These are phyloP conservation scores for Zopfia rhizophila DNA, from an alignment of 2,329 filamentous ascomycete species.

Conservation along the genomic window DNA sequence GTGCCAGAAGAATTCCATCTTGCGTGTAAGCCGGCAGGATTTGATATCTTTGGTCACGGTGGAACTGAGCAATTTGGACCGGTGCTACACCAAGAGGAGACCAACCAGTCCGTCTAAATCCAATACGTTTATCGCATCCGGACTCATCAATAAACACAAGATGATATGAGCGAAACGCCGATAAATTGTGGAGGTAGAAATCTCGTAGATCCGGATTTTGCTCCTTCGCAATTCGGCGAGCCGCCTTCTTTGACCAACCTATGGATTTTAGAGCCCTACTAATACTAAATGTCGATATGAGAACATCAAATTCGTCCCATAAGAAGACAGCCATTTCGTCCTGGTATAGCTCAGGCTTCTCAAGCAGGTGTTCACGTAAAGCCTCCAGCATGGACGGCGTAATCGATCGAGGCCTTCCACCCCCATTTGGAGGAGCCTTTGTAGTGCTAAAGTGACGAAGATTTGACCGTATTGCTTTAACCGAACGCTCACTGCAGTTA, in stretches of 20 bases:
- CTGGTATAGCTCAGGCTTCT: slow-evolving; percentile 41
- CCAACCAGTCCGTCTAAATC: slow-evolving; percentile 49
- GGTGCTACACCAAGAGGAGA: no score
- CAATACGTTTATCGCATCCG: slow-evolving; percentile 48
- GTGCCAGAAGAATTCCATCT: slow-evolving; percentile 30
- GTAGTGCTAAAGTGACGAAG: slow-evolving; percentile 13
- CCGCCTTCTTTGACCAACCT: slow-evolving; percentile 45
- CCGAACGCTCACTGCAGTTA: slow-evolving; percentile 30
- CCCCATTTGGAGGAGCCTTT: slow-evolving; percentile 23
- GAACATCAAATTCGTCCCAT: slow-evolving; percentile 35
- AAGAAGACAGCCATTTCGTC: slow-evolving; percentile 42
- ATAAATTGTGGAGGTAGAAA: slow-evolving; percentile 47
- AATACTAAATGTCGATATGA: slow-evolving; percentile 29
- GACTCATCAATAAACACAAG: slow-evolving; percentile 53
- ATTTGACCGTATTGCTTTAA: slow-evolving; percentile 24
- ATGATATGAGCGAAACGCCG: slow-evolving; percentile 44
- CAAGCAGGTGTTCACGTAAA: slow-evolving; percentile 36
- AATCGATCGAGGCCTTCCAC: slow-evolving; percentile 27
- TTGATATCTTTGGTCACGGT: slow-evolving; percentile 18
- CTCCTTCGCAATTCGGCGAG: slow-evolving; percentile 44
- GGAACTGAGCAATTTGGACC: slow-evolving; percentile 31
- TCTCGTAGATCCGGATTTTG: slow-evolving; percentile 47
- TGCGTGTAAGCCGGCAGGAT: slow-evolving; percentile 23
- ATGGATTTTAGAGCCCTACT: slow-evolving; percentile 30
- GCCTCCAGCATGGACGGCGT: slow-evolving; percentile 40